phyloP scores from a whole-genome alignment of 495 filamentous ascomycete species.

The Pseudoneurospora amorphoporcata region DNA sequence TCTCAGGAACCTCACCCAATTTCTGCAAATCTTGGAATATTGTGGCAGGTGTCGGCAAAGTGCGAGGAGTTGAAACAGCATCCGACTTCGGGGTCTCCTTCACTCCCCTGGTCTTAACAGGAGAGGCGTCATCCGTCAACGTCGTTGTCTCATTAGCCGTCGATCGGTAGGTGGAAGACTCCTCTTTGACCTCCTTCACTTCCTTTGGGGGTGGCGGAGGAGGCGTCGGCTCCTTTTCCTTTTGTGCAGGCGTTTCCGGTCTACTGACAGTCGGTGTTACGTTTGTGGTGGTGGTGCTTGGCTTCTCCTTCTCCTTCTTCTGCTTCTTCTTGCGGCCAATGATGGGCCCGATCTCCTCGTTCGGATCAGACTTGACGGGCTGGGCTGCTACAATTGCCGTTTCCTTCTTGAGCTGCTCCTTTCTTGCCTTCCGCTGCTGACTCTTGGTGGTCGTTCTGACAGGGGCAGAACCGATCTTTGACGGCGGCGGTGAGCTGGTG shows the following conservation, averaged over 20 bases:
- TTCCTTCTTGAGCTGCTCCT: slow-evolving; percentile 56
- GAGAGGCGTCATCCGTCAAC: slow-evolving; percentile 16
- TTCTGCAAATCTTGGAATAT: slow-evolving; percentile 26
- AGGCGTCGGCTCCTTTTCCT: slow-evolving; percentile 13
- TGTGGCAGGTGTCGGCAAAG: slow-evolving; percentile 25
- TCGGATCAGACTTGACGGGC: slow-evolving; percentile 43
- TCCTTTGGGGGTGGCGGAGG: slow-evolving; percentile 25
- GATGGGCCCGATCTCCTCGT: slow-evolving; percentile 68
- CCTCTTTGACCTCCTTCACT: slow-evolving; percentile 20
- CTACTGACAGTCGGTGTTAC: slow-evolving; percentile 30
- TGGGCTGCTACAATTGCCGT: slow-evolving; percentile 36
- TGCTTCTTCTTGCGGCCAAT: slow-evolving; percentile 84
- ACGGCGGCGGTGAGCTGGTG: slow-evolving; percentile 68
- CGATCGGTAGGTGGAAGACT: slow-evolving; percentile 21
- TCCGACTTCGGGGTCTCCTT: slow-evolving; percentile 8
- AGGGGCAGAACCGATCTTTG: slow-evolving; percentile 66
- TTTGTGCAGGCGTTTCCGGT: slow-evolving; percentile 21
- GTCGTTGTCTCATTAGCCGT: slow-evolving; percentile 25
- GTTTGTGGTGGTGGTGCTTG: slow-evolving; percentile 16
- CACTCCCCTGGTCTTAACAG: slow-evolving; percentile 2
- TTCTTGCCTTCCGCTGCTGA: slow-evolving; percentile 79
- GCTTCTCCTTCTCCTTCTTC: slow-evolving; percentile 54
- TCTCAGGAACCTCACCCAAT: slow-evolving; percentile 11
- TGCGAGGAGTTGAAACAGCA: slow-evolving; percentile 6
- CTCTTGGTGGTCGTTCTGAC: slow-evolving; percentile 77